Percentiles rank a stretch among this genome's conserved stretches.
Conservation (phyloP, 345 rosid genomes). For the Draba incana region DNA sequence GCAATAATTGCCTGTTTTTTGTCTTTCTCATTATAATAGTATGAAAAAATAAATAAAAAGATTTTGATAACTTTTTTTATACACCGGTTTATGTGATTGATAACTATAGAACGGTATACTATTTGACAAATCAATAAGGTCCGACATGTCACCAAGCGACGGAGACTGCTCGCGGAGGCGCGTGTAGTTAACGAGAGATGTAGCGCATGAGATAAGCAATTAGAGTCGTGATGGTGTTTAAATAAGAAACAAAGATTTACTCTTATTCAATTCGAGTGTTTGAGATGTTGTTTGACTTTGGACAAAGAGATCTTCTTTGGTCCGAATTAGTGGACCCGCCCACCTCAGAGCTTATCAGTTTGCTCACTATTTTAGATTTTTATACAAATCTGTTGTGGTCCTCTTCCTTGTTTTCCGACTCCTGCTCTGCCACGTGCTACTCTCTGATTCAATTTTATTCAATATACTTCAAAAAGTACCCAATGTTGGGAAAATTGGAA, state of each 20-base stretch:
- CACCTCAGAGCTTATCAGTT: conserved; percentile 36
- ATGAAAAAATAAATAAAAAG: neutral
- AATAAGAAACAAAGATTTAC: neutral
- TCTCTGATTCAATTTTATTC: conserved; percentile 2
- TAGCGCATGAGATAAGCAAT: conserved; percentile 18
- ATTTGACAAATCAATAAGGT: neutral
- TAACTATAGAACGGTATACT: too few species aligned
- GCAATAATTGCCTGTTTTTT: conserved; percentile 42
- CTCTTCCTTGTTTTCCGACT: conserved; percentile 33
- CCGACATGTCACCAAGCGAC: conserved; percentile 7
- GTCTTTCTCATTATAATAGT: conserved; percentile 28
- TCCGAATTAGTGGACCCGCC: conserved; percentile 27
- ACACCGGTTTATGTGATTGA: too few species aligned
- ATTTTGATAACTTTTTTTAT: too few species aligned
- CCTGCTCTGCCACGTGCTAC: conserved; percentile 33
- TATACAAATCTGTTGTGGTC: conserved; percentile 46
- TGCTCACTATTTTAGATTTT: conserved; percentile 42
- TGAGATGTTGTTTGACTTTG: conserved; percentile 44
- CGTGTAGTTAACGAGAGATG: conserved; percentile 19
- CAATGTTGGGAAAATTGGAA: too few species aligned
- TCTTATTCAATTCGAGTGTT: conserved; percentile 26
- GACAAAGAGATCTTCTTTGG: conserved; percentile 27
- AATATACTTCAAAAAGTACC: neutral
- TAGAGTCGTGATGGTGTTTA: too few species aligned
- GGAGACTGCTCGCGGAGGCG: conserved; percentile 19